Percentiles rank a stretch among this genome's conserved stretches.
These are phyloP conservation scores for Gentiana dahurica DNA, from an alignment of 257 asterid genomes.

Conservation along the genomic window DNA sequence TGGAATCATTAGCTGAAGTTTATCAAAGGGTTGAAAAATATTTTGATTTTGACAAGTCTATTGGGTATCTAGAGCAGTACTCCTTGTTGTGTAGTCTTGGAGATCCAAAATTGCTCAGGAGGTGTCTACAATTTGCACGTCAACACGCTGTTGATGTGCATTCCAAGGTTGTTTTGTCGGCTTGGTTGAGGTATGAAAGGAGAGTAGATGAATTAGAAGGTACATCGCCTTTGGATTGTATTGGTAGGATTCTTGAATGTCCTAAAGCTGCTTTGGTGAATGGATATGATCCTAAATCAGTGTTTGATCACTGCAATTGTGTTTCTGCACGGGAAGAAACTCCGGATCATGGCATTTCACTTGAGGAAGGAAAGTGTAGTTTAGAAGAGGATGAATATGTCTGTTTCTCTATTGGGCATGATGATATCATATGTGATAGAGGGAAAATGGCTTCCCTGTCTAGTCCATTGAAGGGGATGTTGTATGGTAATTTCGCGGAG, in stretches of 20 bases:
- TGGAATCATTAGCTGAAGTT: constrained; percentile 32
- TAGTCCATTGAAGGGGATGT: constrained; percentile 30
- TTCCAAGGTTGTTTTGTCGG: constrained; percentile 40
- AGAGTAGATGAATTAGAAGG: constrained; percentile 46
- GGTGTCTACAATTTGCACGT: constrained; percentile 41
- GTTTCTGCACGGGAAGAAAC: not conserved
- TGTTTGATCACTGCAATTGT: constrained; percentile 31
- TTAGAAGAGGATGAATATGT: constrained; percentile 19
- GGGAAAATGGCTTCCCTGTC: constrained; percentile 42
- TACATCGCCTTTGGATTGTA: constrained; percentile 35
- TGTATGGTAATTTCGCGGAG: constrained; percentile 35
- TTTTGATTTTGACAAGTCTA: constrained; percentile 18
- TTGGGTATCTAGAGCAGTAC: constrained; percentile 33
- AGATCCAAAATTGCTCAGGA: constrained; percentile 41
- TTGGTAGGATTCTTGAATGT: constrained; percentile 46
- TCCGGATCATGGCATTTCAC: constrained; percentile 9
- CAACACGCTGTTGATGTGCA: constrained; percentile 40
- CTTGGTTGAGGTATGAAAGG: constrained; percentile 59
- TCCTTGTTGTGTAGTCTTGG: constrained; percentile 25
- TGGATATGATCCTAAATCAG: constrained; percentile 34
- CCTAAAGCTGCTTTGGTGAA: constrained; percentile 29
- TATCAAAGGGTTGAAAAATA: constrained; percentile 15
- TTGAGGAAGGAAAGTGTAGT: constrained; percentile 7
- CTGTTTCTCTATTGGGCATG: constrained; percentile 27
- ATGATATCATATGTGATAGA: constrained; percentile 24